Base-by-base conservation (phyloP, 371 early-diverging fungal genomes). In the Mortierella sp. region DNA sequence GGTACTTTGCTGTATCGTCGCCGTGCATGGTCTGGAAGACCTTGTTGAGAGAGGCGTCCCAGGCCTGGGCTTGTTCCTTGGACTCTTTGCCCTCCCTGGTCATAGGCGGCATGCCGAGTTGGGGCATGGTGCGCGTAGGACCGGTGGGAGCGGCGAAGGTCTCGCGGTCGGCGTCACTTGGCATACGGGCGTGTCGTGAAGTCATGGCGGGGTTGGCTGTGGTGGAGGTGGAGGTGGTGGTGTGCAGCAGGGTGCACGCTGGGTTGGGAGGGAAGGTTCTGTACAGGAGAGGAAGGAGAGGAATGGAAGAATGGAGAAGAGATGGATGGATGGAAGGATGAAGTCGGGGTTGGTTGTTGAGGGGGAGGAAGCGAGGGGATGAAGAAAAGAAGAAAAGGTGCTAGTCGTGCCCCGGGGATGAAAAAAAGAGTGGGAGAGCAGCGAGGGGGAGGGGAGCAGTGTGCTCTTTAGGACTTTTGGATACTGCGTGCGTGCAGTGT, bases 21-120 rank as follows among this genome's bases (percentile, higher is more conserved):
- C 68, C 61, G 6, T 74, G 76, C 76, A 74, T 74, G 34, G 63
- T 64, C 45, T 74, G 76, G 28, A 74, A 68, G 51, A 74, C 57
- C 34, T 55, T 60, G 47, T 74, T 74, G 49, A 74, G 64, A 4
- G 76, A 54, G 24, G 39, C 48, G 24, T 74, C 76, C 76, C 76
- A 74, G 8, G 63, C 60, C 19, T 64, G 65, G 27, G 76, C 61
- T 34, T 74, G 76, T 17, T 74, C 76, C 40, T 48, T 59, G 27
- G 68, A 63, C 46, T 74, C 76, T 44, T 68, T 67, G 25, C 64
- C 68, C 17, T 74, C 76, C 13, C 43, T 62, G 13, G 76, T 68
- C 52, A 74, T 74, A 16, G 76, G 50, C 2, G 74, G 63, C 69
- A 74, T 64, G 12, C 61, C 68, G 3, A 74, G n/a, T n/a, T n/a